Percentiles rank a stretch among this genome's conserved stretches.
These are phyloP conservation scores for Talaromyces albobiverticillius DNA, from an alignment of 2,329 filamentous ascomycete genomes.

Conservation along the genomic window DNA sequence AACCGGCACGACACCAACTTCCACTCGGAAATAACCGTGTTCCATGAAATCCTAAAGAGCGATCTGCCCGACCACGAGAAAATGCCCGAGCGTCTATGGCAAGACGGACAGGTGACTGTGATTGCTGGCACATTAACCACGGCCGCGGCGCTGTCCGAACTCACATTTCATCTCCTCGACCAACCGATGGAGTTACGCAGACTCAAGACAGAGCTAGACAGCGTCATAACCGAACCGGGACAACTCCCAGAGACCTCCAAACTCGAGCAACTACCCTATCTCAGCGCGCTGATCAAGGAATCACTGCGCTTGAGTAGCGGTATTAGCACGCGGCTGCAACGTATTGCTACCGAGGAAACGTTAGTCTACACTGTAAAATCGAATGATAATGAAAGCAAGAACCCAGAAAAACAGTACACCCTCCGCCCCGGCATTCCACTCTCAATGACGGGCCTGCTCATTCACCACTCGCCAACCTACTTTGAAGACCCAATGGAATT, in stretches of 20 bases:
- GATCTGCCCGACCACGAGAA: background rate
- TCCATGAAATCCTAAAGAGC: background rate
- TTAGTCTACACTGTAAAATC: background rate
- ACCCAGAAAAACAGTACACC: background rate
- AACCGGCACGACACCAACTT: background rate
- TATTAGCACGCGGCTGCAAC: background rate
- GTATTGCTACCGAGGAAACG: background rate
- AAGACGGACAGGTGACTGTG: background rate
- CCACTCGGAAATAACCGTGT: background rate
- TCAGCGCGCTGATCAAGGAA: conserved; percentile 25
- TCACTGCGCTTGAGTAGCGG: conserved; percentile 6
- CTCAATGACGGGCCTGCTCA: background rate
- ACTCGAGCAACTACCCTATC: conserved; percentile 24
- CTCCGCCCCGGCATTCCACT: background rate
- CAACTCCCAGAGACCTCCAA: conserved; percentile 9
- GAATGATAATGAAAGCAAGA: background rate
- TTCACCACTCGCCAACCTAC: background rate
- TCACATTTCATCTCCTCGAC: background rate
- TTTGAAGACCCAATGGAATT: conserved; percentile 16
- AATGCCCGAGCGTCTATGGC: background rate
- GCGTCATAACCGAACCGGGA: conserved; percentile 10
- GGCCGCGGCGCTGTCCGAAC: background rate
- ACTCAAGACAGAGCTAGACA: conserved; percentile 15
- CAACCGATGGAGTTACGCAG: background rate
- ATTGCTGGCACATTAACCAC: background rate